Percentiles rank a stretch among this genome's conserved stretches.
These are phyloP conservation scores for Terana coerulea DNA, from an alignment of 768 basidiomycete species.

Conservation along the genomic window DNA sequence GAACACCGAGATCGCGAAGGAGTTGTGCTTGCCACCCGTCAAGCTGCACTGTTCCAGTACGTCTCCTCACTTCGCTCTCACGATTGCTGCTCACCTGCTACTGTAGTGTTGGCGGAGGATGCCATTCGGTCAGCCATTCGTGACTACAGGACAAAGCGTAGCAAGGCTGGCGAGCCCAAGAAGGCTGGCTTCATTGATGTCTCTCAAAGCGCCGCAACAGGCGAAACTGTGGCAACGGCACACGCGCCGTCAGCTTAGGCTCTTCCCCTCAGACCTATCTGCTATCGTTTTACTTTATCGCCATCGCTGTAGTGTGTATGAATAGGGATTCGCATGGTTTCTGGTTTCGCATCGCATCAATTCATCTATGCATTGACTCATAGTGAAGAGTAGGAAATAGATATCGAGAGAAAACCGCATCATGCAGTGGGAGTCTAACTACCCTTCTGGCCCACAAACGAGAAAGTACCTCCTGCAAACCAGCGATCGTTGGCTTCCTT, in stretches of 20 bases:
- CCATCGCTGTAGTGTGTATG: slow-evolving; percentile 2
- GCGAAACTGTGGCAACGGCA: slow-evolving; percentile 51
- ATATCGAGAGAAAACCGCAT: too few relatives aligned
- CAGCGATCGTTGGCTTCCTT: slow-evolving; percentile 96
- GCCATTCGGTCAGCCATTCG: slow-evolving; percentile 98
- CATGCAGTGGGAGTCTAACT: slow-evolving; percentile 5
- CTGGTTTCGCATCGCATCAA: slow-evolving; percentile 1
- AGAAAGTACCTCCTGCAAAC: slow-evolving; percentile 87
- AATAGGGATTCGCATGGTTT: slow-evolving; percentile 3
- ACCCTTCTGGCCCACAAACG: slow-evolving; percentile 64
- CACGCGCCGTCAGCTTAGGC: slow-evolving; percentile 32
- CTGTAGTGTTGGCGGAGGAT: slow-evolving; percentile 90
- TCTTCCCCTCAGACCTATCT: neutral
- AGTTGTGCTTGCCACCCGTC: slow-evolving; percentile 91
- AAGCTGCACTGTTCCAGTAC: slow-evolving; percentile 92
- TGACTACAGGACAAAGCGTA: slow-evolving; percentile 88
- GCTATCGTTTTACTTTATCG: slow-evolving; percentile 2
- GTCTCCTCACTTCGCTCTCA: slow-evolving; percentile 29
- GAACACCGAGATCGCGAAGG: slow-evolving; percentile 99
- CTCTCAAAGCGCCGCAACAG: slow-evolving; percentile 50
- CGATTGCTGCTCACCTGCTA: slow-evolving; percentile 9
- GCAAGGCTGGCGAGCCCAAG: slow-evolving; percentile 43
- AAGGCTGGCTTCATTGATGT: slow-evolving; percentile 70
- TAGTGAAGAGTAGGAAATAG: too few relatives aligned
- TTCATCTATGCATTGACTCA: too few relatives aligned